A percentile compares a stretch with the other conserved stretches of the same genome.
phyloP scores from a whole-genome alignment of 1,139 yeast genomes.

The Candida pseudoviswanathii region DNA sequence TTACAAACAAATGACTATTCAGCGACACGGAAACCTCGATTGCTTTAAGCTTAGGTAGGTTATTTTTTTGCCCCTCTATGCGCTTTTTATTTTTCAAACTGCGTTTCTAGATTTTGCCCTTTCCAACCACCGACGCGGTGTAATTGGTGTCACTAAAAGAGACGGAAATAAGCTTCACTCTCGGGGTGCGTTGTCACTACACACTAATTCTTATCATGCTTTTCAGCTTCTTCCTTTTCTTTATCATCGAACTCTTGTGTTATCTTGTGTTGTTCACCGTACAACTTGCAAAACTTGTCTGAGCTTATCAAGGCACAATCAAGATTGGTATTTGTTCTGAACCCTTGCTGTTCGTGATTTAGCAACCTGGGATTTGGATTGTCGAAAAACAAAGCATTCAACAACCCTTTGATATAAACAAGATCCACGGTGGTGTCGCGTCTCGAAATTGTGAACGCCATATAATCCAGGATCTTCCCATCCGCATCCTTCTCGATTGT shows the following conservation, averaged over 20 bases:
- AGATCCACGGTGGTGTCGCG: constrained; percentile 37
- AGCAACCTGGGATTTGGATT: not conserved
- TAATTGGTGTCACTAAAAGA: too few species aligned
- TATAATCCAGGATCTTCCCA: constrained; percentile 24
- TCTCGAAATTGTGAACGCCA: constrained; percentile 36
- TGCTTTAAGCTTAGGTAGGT: too few species aligned
- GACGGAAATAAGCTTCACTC: too few species aligned
- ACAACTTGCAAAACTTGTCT: constrained; percentile 24
- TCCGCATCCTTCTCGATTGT: constrained; percentile 22
- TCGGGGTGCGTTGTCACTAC: not conserved
- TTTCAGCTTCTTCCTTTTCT: constrained; percentile 1
- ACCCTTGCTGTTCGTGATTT: constrained; percentile 4
- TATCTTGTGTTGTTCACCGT: constrained; percentile 18
- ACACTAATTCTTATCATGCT: not conserved
- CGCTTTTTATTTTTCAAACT: too few species aligned
- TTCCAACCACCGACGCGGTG: too few species aligned
- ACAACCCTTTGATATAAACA: constrained; percentile 33
- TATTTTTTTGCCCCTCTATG: too few species aligned
- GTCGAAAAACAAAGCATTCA: constrained; percentile 21
- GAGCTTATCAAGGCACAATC: constrained; percentile 34
- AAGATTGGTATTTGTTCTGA: constrained; percentile 26
- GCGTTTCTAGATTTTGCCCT: too few species aligned
- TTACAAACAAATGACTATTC: too few species aligned
- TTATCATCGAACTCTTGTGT: not conserved
- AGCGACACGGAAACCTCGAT: too few species aligned